These are phyloP conservation scores for Fusarium luffae DNA, from an alignment of 2,329 filamentous ascomycete species.

Conservation along the genomic window DNA sequence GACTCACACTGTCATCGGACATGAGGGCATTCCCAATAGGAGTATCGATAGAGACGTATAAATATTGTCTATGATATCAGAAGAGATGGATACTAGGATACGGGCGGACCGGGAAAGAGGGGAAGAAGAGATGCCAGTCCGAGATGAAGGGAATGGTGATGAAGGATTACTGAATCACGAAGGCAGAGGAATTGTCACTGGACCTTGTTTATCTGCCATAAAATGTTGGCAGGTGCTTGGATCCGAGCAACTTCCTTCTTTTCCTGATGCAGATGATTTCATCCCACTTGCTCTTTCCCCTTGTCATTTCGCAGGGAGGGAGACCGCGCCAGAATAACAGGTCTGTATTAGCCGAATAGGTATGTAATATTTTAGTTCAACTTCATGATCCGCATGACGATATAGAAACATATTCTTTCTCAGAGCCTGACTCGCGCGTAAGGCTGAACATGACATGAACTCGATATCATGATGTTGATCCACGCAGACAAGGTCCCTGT, in stretches of 20 bases:
- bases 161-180: slow-evolving; percentile 5
- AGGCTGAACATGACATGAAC: slow-evolving; percentile 9
- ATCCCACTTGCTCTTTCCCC: background rate
- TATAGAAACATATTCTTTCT: background rate
- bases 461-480: background rate
- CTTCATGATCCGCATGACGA: slow-evolving; percentile 2
- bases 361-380: slow-evolving; percentile 6
- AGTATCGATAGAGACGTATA: background rate
- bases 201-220: background rate
- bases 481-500: too few species aligned
- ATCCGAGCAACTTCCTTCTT: background rate
- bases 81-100: slow-evolving; percentile 14
- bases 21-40: slow-evolving; percentile 19
- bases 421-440: slow-evolving; percentile 15
- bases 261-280: background rate
- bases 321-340: background rate
- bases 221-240: background rate
- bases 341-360: too few species aligned
- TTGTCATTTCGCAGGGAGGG: background rate
- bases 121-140: slow-evolving; percentile 1
- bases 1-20: slow-evolving; percentile 15
- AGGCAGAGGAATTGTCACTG: background rate
- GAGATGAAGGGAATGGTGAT: slow-evolving; percentile 4
- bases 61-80: slow-evolving; percentile 2
- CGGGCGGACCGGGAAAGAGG: background rate